These are phyloP conservation scores for Alternaria triticina DNA, from an alignment of 2,329 filamentous ascomycete genomes.

Conservation along the genomic window DNA sequence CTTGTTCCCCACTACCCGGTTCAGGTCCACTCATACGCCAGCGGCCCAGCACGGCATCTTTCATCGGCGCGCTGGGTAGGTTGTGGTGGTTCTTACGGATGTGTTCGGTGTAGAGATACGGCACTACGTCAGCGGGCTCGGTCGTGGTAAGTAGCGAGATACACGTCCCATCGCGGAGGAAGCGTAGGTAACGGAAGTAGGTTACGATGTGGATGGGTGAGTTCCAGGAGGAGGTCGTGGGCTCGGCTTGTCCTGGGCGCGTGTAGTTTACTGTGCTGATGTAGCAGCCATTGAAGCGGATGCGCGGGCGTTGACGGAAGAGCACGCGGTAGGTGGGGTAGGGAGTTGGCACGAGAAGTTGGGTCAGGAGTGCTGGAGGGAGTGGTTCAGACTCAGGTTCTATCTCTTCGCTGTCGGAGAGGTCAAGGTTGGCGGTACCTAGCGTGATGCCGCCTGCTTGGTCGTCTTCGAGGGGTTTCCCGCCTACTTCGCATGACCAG, in stretches of 20 bases:
- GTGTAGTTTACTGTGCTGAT: conserved; percentile 97
- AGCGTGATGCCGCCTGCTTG: conserved; percentile 41
- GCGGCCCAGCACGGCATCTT: conserved; percentile 68
- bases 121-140: conserved; percentile 87
- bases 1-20: conserved; percentile 29
- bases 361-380: conserved; percentile 29
- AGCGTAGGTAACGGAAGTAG: conserved; percentile 95
- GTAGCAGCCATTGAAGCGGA: conserved; percentile 95
- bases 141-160: conserved; percentile 81
- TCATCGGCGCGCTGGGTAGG: conserved; percentile 65
- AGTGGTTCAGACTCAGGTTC: conserved; percentile 12
- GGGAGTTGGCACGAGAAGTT: conserved; percentile 42
- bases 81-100: conserved; percentile 56
- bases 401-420: conserved; percentile 20
- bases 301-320: conserved; percentile 81
- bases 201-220: conserved; percentile 93
- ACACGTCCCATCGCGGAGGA: conserved; percentile 87
- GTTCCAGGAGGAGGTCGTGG: conserved; percentile 74
- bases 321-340: conserved; percentile 64
- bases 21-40: conserved; percentile 68
- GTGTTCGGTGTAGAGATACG: conserved; percentile 76
- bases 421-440: conserved; percentile 22
- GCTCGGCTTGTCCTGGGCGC: conserved; percentile 76
- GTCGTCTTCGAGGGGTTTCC: conserved; percentile 51
- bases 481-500: conserved; percentile 68